Percentiles rank a stretch among this genome's conserved stretches.
phyloP scores from a whole-genome alignment of 164 flowering plant species.

The Annona cherimola region DNA sequence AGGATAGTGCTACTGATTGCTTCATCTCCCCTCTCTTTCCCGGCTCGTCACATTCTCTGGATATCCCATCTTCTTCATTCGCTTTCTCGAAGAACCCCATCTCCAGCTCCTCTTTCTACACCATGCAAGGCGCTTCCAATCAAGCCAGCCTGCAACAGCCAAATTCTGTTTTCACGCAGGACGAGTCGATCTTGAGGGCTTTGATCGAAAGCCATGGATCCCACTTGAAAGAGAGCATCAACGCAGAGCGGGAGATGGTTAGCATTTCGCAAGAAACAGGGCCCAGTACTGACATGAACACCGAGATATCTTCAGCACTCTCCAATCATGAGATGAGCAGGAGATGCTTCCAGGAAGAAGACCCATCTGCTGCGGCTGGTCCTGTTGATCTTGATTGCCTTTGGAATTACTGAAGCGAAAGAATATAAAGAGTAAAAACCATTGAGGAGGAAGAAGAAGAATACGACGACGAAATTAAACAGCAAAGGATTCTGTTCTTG shows the following conservation, averaged over 20 bases:
- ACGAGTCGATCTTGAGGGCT: constrained; percentile 42
- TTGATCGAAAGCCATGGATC: constrained; percentile 39
- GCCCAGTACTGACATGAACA: constrained; percentile 45
- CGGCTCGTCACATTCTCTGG: constrained; percentile 17
- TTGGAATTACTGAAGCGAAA: constrained; percentile 45
- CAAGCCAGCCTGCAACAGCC: constrained; percentile 29
- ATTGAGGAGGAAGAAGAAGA: too few relatives aligned
- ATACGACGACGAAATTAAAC: background rate
- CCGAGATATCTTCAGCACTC: constrained; percentile 54
- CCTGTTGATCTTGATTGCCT: constrained; percentile 47
- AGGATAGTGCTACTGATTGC: constrained; percentile 15
- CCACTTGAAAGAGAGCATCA: constrained; percentile 32
- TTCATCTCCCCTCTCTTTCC: constrained; percentile 29
- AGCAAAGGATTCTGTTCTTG: background rate
- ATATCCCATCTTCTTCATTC: constrained; percentile 13
- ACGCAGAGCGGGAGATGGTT: constrained; percentile 47
- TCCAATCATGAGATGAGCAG: constrained; percentile 49
- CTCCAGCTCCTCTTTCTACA: constrained; percentile 27
- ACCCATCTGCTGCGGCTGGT: constrained; percentile 42
- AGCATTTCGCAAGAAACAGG: constrained; percentile 62
- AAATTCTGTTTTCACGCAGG: constrained; percentile 31
- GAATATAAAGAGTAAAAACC: background rate
- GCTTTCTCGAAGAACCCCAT: constrained; percentile 20
- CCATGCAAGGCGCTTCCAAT: constrained; percentile 22
- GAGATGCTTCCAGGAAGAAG: constrained; percentile 36